phyloP scores from a whole-genome alignment of 495 filamentous ascomycete genomes.

The Podospora anserina region DNA sequence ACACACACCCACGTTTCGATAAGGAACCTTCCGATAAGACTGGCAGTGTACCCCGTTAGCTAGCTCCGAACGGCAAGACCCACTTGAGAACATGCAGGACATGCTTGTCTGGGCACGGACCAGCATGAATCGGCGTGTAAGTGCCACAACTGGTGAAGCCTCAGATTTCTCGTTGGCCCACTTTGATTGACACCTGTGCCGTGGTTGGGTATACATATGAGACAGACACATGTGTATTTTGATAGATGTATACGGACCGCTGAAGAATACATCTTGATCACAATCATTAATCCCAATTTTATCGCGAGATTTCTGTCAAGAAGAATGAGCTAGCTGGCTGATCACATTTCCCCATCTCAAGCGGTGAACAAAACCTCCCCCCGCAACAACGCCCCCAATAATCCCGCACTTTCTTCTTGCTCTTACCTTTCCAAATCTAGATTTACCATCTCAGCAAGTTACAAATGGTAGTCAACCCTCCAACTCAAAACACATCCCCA shows the following conservation, averaged over 20 bases:
- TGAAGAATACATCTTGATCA: not conserved
- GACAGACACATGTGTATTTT: not conserved
- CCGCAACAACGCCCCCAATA: not conserved
- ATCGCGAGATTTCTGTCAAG: not conserved
- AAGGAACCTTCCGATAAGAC: not conserved
- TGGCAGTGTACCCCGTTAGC: not conserved
- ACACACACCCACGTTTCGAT: not conserved
- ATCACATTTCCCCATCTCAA: not conserved
- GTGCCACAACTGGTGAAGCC: not conserved
- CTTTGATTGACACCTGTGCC: not conserved
- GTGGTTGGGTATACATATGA: not conserved
- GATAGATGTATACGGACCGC: not conserved
- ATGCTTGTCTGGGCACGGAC: constrained; percentile 7
- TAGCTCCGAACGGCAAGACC: constrained; percentile 12
- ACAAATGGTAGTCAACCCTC: no score
- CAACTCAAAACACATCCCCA: no score
- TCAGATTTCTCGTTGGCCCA: not conserved
- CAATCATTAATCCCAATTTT: not conserved
- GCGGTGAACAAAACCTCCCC: not conserved
- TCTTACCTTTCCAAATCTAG: not conserved
- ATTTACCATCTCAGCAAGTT: not conserved
- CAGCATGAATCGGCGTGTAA: not conserved
- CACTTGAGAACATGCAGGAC: constrained; percentile 5
- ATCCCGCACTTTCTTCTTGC: not conserved
- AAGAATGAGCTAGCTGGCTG: not conserved